A percentile compares a stretch with the other conserved stretches of the same genome.
Evolutionary conservation across 1,284 basidiomycete genomes (phyloP).

Genomic region (Ceratobasidium sp.): DNA sequence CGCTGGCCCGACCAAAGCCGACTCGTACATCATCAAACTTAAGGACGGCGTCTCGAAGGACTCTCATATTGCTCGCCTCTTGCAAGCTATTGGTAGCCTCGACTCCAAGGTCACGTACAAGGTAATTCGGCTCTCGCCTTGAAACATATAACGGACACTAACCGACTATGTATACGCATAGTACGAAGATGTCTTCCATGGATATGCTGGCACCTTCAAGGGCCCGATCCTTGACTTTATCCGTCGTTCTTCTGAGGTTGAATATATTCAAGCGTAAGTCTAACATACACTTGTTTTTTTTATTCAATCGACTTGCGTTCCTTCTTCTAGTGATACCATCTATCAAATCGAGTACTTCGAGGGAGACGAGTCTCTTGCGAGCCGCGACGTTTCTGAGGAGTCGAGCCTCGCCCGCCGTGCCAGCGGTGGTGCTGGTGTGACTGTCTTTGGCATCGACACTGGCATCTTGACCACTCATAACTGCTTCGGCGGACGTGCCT

Average conservation of each 20-base stretch:
- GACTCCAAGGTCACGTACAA: constrained; percentile 36
- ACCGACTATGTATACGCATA: background rate
- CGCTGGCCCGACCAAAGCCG: constrained; percentile 21
- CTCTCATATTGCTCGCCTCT: constrained; percentile 21
- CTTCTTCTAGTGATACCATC: constrained; percentile 1
- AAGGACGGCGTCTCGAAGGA: constrained; percentile 35
- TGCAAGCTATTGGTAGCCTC: constrained; percentile 15
- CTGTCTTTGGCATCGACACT: constrained; percentile 19
- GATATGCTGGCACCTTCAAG: constrained; percentile 24
- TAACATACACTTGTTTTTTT: no score
- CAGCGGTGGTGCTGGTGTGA: background rate
- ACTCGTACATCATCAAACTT: constrained; percentile 40
- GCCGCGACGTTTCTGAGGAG: background rate
- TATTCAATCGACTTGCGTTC: background rate
- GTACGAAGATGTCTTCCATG: constrained; percentile 25
- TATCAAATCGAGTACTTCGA: constrained; percentile 20
- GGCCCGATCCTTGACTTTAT: constrained; percentile 25
- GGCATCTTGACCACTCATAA: constrained; percentile 35
- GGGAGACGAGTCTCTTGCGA: constrained; percentile 26
- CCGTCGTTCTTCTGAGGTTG: constrained; percentile 28
- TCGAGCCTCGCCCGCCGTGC: constrained; percentile 13
- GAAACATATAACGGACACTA: no score
- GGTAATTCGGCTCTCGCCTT: background rate
- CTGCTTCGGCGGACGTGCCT: constrained; percentile 41
- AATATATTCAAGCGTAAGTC: constrained; percentile 31